A percentile compares a stretch with the other conserved stretches of the same genome.
phyloP scores from a whole-genome alignment of 2,329 filamentous ascomycete genomes.

The Clarireedia paspali region DNA sequence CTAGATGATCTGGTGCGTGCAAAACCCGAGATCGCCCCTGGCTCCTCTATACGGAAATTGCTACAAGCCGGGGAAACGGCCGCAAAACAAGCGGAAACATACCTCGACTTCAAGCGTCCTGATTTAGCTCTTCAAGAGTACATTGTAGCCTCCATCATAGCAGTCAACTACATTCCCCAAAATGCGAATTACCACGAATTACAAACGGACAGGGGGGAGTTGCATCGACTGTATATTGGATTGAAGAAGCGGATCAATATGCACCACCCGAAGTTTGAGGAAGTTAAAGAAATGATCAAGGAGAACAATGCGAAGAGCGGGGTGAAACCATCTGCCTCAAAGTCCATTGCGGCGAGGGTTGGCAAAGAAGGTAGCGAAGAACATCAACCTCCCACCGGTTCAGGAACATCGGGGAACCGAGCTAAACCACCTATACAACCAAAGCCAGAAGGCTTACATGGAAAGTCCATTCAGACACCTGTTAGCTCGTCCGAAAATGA shows the following conservation, averaged over 20 bases:
- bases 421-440: slow-evolving; percentile 44
- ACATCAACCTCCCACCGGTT: background rate
- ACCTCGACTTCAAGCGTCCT: slow-evolving; percentile 55
- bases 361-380: slow-evolving; percentile 12
- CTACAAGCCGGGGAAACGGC: slow-evolving; percentile 45
- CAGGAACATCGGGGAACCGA: background rate
- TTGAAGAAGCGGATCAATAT: slow-evolving; percentile 44
- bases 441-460: slow-evolving; percentile 60
- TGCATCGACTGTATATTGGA: slow-evolving; percentile 40
- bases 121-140: slow-evolving; percentile 80
- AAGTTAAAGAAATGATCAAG: slow-evolving; percentile 52
- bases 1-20: slow-evolving; percentile 36
- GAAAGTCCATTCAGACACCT: slow-evolving; percentile 37
- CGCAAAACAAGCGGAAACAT: slow-evolving; percentile 52
- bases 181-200: slow-evolving; percentile 68
- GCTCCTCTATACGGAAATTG: slow-evolving; percentile 43
- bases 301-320: slow-evolving; percentile 57
- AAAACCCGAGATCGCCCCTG: slow-evolving; percentile 26
- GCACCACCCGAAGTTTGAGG: slow-evolving; percentile 43
- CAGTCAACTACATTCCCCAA: slow-evolving; percentile 65
- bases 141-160: slow-evolving; percentile 71
- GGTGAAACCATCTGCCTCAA: slow-evolving; percentile 29
- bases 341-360: background rate
- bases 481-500: slow-evolving; percentile 34
- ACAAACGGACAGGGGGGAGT: slow-evolving; percentile 44